Conservation (phyloP, 75 land plant species). For the Cupressus sempervirens region DNA sequence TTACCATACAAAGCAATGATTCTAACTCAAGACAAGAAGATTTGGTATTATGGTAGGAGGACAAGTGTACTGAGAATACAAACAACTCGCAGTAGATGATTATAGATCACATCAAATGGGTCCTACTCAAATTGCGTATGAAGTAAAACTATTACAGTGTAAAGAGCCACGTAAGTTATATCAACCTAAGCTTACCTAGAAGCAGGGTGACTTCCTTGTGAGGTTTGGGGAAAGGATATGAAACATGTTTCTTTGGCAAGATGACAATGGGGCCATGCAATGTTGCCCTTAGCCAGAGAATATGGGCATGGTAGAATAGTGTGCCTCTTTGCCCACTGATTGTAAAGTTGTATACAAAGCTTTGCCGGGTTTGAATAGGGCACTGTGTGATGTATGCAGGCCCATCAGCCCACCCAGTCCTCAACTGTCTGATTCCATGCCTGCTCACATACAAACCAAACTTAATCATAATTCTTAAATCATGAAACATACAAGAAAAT, state of each 20-base stretch:
- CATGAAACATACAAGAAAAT: not conserved
- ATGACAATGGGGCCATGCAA: conserved; percentile 50
- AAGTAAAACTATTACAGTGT: no score
- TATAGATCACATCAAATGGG: no score
- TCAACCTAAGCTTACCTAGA: conserved; percentile 5
- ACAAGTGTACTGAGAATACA: no score
- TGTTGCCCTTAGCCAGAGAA: conserved; percentile 36
- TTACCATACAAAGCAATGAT: no score
- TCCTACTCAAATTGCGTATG: no score
- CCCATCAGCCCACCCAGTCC: conserved; percentile 61
- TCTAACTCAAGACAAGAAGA: no score
- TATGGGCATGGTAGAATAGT: conserved; percentile 46
- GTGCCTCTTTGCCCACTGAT: conserved; percentile 44
- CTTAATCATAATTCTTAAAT: not conserved
- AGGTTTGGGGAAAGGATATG: conserved; percentile 24
- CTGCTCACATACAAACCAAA: conserved; percentile 16
- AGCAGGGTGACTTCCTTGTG: conserved; percentile 17
- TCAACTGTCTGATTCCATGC: conserved; percentile 53
- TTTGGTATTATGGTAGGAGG: no score
- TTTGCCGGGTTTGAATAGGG: conserved; percentile 36
- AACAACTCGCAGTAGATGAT: no score
- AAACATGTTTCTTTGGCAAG: conserved; percentile 15
- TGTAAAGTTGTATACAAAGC: conserved; percentile 36
- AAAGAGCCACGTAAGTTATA: not conserved
- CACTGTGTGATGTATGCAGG: conserved; percentile 61